Conservation (phyloP, 768 basidiomycete genomes). For the Kwoniella dejecticola region DNA sequence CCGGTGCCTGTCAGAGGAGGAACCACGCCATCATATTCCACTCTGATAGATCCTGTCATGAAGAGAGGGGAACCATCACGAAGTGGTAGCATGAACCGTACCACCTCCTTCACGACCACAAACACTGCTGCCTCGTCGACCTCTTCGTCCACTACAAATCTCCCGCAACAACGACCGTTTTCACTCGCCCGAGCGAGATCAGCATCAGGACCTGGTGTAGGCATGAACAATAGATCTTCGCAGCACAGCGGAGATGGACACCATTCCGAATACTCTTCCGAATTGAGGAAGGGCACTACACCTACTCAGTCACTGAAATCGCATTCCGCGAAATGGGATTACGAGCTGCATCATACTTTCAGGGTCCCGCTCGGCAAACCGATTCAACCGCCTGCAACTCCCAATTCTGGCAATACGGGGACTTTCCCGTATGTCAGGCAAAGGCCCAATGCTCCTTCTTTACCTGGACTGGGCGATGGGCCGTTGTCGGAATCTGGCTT, state of each 20-base stretch:
- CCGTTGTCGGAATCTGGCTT: slow-evolving; percentile 38
- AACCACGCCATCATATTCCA: slow-evolving; percentile 20
- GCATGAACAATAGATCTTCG: neutral
- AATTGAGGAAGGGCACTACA: slow-evolving; percentile 37
- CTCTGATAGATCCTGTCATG: slow-evolving; percentile 9
- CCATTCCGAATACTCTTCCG: slow-evolving; percentile 2
- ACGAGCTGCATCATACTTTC: slow-evolving; percentile 31
- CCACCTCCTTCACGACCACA: slow-evolving; percentile 7
- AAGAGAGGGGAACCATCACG: neutral
- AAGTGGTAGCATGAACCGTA: slow-evolving; percentile 7
- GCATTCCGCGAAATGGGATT: slow-evolving; percentile 43
- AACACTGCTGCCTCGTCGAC: slow-evolving; percentile 2
- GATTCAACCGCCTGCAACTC: neutral
- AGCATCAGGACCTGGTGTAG: slow-evolving; percentile 5
- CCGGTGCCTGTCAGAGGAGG: slow-evolving; percentile 14
- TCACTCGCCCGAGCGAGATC: neutral
- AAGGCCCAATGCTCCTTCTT: neutral
- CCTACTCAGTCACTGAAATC: slow-evolving; percentile 14
- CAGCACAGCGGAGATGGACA: neutral
- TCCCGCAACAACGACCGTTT: neutral
- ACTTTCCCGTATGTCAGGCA: slow-evolving; percentile 1
- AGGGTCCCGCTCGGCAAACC: slow-evolving; percentile 38
- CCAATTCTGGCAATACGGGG: neutral
- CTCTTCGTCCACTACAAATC: neutral
- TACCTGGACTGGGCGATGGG: slow-evolving; percentile 36